Base-by-base conservation (phyloP, 129 eudicot species). In the Centrapalus pauciflorus region DNA sequence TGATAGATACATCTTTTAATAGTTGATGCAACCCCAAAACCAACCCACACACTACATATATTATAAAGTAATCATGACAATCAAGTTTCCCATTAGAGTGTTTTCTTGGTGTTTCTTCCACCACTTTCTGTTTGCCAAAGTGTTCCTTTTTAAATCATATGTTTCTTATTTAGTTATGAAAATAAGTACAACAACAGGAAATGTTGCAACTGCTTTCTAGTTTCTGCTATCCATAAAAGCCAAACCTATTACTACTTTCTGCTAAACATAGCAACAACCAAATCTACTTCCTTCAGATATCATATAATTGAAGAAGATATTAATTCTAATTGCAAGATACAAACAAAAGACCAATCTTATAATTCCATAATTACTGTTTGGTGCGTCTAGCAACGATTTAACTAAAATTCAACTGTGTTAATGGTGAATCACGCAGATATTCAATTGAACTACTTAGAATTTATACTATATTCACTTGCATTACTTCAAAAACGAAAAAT, bases 1-100 rank as follows among this genome's bases (percentile, higher is more conserved):
- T 49, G 19, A 48, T 46, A 29, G 23, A 65, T 48, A 29, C 7
- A 19, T 26, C 46, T 48, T 66, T 4, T 13, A 27, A 28, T 43
- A 27, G 25, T 17, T 46, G 10, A 29, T 49, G 29, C 25, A 64
- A 28, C 16, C 11, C 20, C 21, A 30, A n/a, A n/a, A n/a, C n/a
- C n/a, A n/a, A n/a, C n/a, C n/a, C n/a, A n/a, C n/a, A n/a, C n/a
- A 55, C 35, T 55, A 27, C 61, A 55, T 54, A 4, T 54, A 54
- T 24, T 24, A 54, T 50, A 45, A 12, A 14, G 20, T 8, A n/a
- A n/a, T 6, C 52, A 45, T 0, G 4, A 45, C n/a, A n/a, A n/a
- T n/a, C n/a, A n/a, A n/a, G n/a, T n/a, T n/a, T n/a, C n/a, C n/a
- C n/a, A n/a, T n/a, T n/a, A n/a, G n/a, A n/a, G n/a, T n/a, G n/a